Base-by-base conservation (phyloP, 306 rosid species). In the Casuarina equisetifolia region DNA sequence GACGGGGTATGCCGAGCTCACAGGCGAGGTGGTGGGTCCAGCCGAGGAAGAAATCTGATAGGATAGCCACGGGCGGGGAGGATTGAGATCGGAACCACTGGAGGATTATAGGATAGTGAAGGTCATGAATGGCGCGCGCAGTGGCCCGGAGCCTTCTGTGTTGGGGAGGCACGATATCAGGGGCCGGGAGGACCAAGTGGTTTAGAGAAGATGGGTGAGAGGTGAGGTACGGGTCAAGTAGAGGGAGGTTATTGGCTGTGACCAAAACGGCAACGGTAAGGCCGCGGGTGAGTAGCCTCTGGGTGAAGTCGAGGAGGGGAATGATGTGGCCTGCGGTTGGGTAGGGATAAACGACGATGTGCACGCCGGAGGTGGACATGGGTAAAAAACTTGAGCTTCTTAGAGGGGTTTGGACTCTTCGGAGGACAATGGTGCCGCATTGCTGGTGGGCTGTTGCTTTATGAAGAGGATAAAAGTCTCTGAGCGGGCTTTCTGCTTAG, bases 21-120 rank as follows among this genome's bases (percentile, higher is more conserved):
- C 15, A 64, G 6, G 79, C 92, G 6, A 88, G 86, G 50, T 74
- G 76, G 54, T 44, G 82, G 69, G 92, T 84, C 92, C 92, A 88
- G n/a, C 79, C 90, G 17, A 88, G 82, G 54, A 88, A 82, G 75
- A 86, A 84, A 38, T 86, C 90, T 2, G 90, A 88, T 4, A 88
- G 42, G 59, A 88, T 73, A 12, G 85, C 86, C 0, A 79, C 25
- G n/a, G 88, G 88, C 0, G 85, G 84, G 6, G 55, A 69, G 39
- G 74, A 61, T 3, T 82, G 88, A 50, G 84, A 15, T 38, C 4
- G 57, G 32, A 78, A 85, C 88, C 85, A 88, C 0, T 81, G 17
- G 3, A 86, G 55, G 4, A 88, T 48, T 2, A 81, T 16, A 0
- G 85, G 88, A 72, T 75, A 72, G 79, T 88, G 92, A 25, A 61